Base-by-base conservation (phyloP, 2,329 filamentous ascomycete species). In the Verruconis gallopava region DNA sequence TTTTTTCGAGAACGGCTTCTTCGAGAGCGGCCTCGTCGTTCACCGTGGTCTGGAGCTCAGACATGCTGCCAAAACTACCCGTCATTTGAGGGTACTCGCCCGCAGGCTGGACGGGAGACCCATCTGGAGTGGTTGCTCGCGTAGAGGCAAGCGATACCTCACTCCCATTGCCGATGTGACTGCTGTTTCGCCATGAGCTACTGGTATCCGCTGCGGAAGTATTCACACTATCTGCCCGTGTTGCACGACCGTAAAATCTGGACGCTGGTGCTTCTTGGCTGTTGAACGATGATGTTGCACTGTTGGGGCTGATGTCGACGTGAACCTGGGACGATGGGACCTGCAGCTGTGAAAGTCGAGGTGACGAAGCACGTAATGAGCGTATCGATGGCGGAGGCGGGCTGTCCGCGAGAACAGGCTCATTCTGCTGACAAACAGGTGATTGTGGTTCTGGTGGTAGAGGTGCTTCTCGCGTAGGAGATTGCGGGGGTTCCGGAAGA, bases 1-100 rank as follows among this genome's bases (percentile, higher is more conserved):
- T 94, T 62, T 82, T 93, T 56, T 88, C 84, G n/a, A 94, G 67
- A n/a, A 95, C 67, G 53, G 80, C 81, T 3, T 75, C 80, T 57
- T 94, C 89, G 38, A 93, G 86, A 25, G 85, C 79, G 11, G 73
- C 68, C 44, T 89, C 85, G 43, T 93, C 85, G 3, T 71, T 75
- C n/a, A 75, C 65, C 1, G 74, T 71, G 0, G 75, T 75, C 43
- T 66, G 68, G 55, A 79, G 81, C 46, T 69, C 77, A 2, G 75
- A 64, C 13, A 73, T 65, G 63, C 81, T 86, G 33, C 81, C 67
- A 49, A 67, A 66, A 50, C 84, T 84, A 21, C 79, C 62, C 21
- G 59, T 51, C 37, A 66, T 42, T 5, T 17, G 61, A 1, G 77
- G 82, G 9, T 75, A 73, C 47, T 79, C 69, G 44, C 66, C 68